A percentile compares a stretch with the other conserved stretches of the same genome.
Conservation (phyloP, 257 asterid genomes). For the Jaltomata sinuosa region DNA sequence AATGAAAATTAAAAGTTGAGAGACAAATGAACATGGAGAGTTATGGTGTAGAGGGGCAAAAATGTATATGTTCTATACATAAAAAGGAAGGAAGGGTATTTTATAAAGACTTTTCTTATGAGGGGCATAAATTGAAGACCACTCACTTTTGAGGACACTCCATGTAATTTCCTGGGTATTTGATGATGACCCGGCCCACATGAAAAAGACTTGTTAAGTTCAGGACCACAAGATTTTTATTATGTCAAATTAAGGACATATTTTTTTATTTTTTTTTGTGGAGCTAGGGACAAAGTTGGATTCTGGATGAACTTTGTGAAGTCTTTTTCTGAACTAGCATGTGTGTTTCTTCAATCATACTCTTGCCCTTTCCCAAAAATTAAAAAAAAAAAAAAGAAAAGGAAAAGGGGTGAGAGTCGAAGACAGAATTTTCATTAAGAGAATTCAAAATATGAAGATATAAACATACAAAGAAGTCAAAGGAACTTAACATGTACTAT, state of each 20-base stretch:
- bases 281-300: constrained; percentile 7
- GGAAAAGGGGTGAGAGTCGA: not conserved
- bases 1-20: too few relatives aligned
- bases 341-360: not conserved
- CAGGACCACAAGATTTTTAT: constrained; percentile 2
- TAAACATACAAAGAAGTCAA: not conserved
- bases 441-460: not conserved
- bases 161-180: too few relatives aligned
- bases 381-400: not conserved
- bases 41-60: too few relatives aligned
- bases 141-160: too few relatives aligned
- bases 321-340: not conserved
- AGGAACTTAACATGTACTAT: not conserved
- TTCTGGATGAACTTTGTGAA: not conserved
- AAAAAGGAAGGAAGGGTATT: too few relatives aligned
- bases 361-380: not conserved
- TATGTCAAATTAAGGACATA: not conserved
- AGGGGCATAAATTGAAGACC: too few relatives aligned
- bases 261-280: not conserved
- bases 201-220: not conserved
- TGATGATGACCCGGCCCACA: constrained; percentile 4
- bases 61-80: too few relatives aligned
- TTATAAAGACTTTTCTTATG: too few relatives aligned
- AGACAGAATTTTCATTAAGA: too few relatives aligned
- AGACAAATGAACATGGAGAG: too few relatives aligned